phyloP scores from a whole-genome alignment of 2,329 filamentous ascomycete genomes.

The Claviceps quebecensis region DNA sequence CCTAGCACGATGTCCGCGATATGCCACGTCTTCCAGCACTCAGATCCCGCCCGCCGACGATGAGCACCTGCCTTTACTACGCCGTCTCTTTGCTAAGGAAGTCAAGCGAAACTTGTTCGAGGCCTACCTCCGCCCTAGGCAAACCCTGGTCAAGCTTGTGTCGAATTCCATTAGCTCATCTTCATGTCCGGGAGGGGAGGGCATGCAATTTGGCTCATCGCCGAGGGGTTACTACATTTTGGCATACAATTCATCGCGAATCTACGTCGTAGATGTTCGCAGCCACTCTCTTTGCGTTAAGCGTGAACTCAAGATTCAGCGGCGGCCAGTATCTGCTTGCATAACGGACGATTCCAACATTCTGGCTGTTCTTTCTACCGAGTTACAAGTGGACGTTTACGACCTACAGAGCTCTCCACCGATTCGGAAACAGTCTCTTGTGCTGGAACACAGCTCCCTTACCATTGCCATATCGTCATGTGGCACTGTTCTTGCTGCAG shows the following conservation, averaged over 20 bases:
- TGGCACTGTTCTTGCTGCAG: slow-evolving; percentile 68
- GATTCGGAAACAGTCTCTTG: slow-evolving; percentile 57
- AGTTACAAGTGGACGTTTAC: slow-evolving; percentile 80
- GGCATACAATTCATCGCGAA: slow-evolving; percentile 73
- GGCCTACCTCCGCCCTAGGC: slow-evolving; percentile 54
- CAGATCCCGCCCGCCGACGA: slow-evolving; percentile 24
- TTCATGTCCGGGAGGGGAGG: slow-evolving; percentile 69
- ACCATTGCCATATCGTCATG: slow-evolving; percentile 71
- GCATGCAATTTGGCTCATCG: slow-evolving; percentile 72
- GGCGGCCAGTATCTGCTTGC: slow-evolving; percentile 61
- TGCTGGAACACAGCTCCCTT: slow-evolving; percentile 64
- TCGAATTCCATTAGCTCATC: slow-evolving; percentile 76
- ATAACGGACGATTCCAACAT: slow-evolving; percentile 65
- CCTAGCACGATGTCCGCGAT: slow-evolving; percentile 46
- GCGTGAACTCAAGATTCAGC: slow-evolving; percentile 66
- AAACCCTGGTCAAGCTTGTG: slow-evolving; percentile 64
- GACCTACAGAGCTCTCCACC: slow-evolving; percentile 51
- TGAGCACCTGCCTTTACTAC: slow-evolving; percentile 44
- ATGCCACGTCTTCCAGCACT: slow-evolving; percentile 33
- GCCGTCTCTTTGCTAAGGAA: slow-evolving; percentile 52
- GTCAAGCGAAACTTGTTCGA: slow-evolving; percentile 67
- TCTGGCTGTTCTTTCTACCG: slow-evolving; percentile 66
- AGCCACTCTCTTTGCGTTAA: slow-evolving; percentile 46
- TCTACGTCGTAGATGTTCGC: slow-evolving; percentile 62
- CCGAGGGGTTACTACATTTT: slow-evolving; percentile 60